Evolutionary conservation across 768 basidiomycete genomes (phyloP), one percentile per base, ranked within the genome.

Genomic region (Leccinum longicurvipes): DNA sequence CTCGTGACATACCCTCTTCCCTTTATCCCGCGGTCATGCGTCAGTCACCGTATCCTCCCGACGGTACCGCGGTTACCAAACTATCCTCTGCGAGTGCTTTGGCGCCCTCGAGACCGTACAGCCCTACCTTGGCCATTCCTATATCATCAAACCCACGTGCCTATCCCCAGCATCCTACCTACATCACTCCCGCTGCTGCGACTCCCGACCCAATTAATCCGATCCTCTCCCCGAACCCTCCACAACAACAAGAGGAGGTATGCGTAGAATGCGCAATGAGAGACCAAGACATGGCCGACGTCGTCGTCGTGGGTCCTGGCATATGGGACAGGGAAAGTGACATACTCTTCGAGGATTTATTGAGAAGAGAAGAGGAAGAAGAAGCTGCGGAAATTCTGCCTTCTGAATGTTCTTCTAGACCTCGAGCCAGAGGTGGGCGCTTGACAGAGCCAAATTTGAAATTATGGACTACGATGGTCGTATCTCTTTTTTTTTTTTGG

Each of bases 231-330:
- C 82, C 84, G 29, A 76, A 76, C 14, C 82, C 78, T 23, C 82
- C 72, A 27, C 66, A 64, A 5, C 76, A 73, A 10, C 85, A 82
- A 60, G 89, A 91, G 63, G 96, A 98, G 70, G 76, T 98, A 28
- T 99, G 96, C 63, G 78, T 97, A 32, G 97, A 98, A 72, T 99
- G 97, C 67, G 89, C 97, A 55, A 98, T 98, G 95, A 86, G 97
- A 29, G 97, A 99, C 72, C 85, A 96, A 67, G 97, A 99, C 69
- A 93, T 99, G 89, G 92, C 87, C 9, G 95, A 97, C 69, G 93
- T 99, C 24, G 82, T 91, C 69, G 97, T 97, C 21, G 82, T 85
- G 3, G 83, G 85, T 27, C 84, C 86, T 10, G 92, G 93, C 1
- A 81, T 89, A 8, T 99, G 97, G 97, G 92, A 91, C 0, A 80